Evolutionary conservation across 2,329 filamentous ascomycete genomes (phyloP).

Genomic region (Trichoderma gracile): DNA sequence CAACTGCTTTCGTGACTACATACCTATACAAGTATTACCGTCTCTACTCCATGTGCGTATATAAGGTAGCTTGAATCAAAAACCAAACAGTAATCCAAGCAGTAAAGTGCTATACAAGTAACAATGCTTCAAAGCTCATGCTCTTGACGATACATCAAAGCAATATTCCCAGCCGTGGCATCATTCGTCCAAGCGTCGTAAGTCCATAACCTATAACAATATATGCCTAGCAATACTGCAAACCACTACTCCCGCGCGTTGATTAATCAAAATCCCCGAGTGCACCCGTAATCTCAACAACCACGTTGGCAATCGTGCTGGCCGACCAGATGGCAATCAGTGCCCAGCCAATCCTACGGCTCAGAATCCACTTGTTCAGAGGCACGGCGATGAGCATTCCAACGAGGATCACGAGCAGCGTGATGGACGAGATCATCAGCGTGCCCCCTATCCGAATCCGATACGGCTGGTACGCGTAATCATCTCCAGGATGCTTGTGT

Average conservation of each 20-base stretch:
- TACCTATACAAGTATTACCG: not conserved
- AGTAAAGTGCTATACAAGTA: not conserved
- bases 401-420: constrained; percentile 76
- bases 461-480: constrained; percentile 72
- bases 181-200: not conserved
- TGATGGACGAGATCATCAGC: constrained; percentile 80
- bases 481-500: constrained; percentile 64
- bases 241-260: not conserved
- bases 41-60: not conserved
- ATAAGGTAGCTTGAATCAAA: not conserved
- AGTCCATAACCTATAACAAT: not conserved
- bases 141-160: not conserved
- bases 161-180: not conserved
- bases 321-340: constrained; percentile 78
- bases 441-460: constrained; percentile 81
- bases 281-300: constrained; percentile 69
- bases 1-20: not conserved
- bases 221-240: not conserved
- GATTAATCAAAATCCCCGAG: constrained; percentile 40
- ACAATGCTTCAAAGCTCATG: not conserved
- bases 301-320: constrained; percentile 78
- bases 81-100: not conserved
- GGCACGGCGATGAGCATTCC: constrained; percentile 80
- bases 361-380: constrained; percentile 83
- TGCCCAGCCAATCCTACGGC: constrained; percentile 75